Conservation (phyloP, 768 basidiomycete genomes). For the Astraeus odoratus region DNA sequence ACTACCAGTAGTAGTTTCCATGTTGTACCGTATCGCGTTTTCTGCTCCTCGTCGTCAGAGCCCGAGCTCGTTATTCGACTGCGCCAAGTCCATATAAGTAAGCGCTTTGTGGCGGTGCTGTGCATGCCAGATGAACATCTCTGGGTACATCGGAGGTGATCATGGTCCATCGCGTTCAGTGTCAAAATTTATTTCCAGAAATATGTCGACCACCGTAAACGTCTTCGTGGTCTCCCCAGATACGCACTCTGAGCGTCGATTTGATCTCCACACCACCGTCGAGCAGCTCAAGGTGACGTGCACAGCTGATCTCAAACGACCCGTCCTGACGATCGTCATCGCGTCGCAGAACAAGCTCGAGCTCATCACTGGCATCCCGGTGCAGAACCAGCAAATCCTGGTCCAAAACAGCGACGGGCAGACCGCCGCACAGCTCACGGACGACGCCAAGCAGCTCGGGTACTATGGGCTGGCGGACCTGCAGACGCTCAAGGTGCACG, state of each 20-base stretch:
- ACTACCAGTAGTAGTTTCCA: no score
- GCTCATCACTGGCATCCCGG: conserved; percentile 84
- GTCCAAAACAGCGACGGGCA: conserved; percentile 52
- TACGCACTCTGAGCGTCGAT: conserved; percentile 83
- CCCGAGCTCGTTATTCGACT: no score
- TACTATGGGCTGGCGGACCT: conserved; percentile 70
- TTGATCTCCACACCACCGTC: conserved; percentile 70
- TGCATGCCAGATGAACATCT: no score
- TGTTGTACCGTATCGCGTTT: no score
- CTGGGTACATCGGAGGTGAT: no score
- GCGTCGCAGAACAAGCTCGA: conserved; percentile 66
- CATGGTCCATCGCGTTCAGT: no score
- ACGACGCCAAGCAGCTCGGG: conserved; percentile 63
- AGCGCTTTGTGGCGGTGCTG: no score
- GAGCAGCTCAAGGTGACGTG: conserved; percentile 70
- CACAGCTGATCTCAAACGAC: neutral
- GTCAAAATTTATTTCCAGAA: neutral
- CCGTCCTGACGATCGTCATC: neutral
- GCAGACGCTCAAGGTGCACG: conserved; percentile 73
- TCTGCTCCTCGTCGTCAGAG: no score
- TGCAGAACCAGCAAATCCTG: conserved; percentile 60
- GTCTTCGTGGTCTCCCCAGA: conserved; percentile 82
- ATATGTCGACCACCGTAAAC: conserved; percentile 46
- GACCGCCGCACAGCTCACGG: conserved; percentile 49
- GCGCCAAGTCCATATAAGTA: no score